Evolutionary conservation across 2,329 filamentous ascomycete genomes (phyloP).

Genomic region (Colletotrichum trifolii): DNA sequence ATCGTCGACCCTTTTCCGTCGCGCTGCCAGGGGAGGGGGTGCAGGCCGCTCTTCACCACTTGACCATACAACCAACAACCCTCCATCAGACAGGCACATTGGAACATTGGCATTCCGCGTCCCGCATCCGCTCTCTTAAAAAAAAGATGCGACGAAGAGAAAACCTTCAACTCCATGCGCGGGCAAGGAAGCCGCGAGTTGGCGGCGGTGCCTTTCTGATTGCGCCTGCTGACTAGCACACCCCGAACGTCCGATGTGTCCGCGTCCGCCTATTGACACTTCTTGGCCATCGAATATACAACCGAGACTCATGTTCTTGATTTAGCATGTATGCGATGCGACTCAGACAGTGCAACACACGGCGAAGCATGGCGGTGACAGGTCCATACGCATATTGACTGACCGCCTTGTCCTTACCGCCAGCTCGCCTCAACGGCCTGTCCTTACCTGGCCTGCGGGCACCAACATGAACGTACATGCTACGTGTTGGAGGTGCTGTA

Average conservation of each 20-base stretch:
- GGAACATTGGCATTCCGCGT: background rate
- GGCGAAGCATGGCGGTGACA: constrained; percentile 25
- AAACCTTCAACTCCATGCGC: constrained; percentile 18
- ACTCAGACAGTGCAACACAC: constrained; percentile 12
- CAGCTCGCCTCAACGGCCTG: background rate
- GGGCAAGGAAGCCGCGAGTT: background rate
- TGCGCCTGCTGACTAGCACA: constrained; percentile 20
- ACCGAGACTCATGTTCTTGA: no score
- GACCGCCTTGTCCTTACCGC: constrained; percentile 27
- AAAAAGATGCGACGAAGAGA: constrained; percentile 21
- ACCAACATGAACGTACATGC: background rate
- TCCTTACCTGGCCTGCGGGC: background rate
- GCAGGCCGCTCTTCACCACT: no score
- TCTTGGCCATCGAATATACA: constrained; percentile 12
- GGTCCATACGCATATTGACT: constrained; percentile 8
- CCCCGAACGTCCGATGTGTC: constrained; percentile 32
- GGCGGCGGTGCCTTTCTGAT: constrained; percentile 10
- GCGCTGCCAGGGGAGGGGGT: no score
- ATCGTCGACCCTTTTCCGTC: background rate
- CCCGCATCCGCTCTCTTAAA: constrained; percentile 9
- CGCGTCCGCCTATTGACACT: constrained; percentile 18
- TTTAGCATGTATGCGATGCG: constrained; percentile 5
- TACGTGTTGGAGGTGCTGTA: background rate
- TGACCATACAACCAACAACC: background rate
- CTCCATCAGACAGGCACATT: background rate